These are phyloP conservation scores for Antrodiella citrinella DNA, from an alignment of 768 basidiomycete species.

Conservation along the genomic window DNA sequence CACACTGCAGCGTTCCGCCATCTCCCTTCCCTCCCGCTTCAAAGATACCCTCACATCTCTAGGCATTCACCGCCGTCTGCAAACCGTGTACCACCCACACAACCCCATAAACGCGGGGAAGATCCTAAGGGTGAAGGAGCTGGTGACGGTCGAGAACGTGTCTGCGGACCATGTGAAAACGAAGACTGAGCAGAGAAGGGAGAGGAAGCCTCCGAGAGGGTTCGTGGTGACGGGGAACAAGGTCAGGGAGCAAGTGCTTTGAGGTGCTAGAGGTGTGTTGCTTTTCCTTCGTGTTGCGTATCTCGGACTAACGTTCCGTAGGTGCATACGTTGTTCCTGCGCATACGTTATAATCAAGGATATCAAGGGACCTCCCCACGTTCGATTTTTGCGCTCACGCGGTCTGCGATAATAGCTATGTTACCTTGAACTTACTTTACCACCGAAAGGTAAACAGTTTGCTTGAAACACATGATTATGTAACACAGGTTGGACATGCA, in stretches of 20 bases:
- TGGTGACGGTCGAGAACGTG: conserved; percentile 85
- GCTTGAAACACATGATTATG: too few relatives aligned
- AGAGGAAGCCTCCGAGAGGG: conserved; percentile 60
- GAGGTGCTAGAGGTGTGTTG: neutral
- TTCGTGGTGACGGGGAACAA: conserved; percentile 41
- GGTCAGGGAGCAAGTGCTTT: neutral
- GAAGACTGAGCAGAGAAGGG: conserved; percentile 58
- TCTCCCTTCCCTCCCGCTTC: conserved; percentile 66
- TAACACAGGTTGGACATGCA: too few relatives aligned
- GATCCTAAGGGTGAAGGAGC: conserved; percentile 82
- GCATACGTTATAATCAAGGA: too few relatives aligned
- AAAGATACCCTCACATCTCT: conserved; percentile 74
- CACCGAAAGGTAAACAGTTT: too few relatives aligned
- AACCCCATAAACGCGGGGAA: conserved; percentile 73
- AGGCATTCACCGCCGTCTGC: conserved; percentile 74
- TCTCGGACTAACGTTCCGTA: too few relatives aligned
- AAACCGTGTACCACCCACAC: conserved; percentile 78
- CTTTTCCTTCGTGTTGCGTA: too few relatives aligned
- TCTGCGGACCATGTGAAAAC: conserved; percentile 56
- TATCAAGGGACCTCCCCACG: too few relatives aligned
- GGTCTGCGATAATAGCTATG: too few relatives aligned
- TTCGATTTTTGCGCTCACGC: too few relatives aligned
- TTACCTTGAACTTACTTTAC: too few relatives aligned
- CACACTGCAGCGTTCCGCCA: conserved; percentile 81
- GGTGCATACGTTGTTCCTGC: too few relatives aligned